Evolutionary conservation across 2,329 filamentous ascomycete species (phyloP).

Genomic region (Aspergillus phoenicis): DNA sequence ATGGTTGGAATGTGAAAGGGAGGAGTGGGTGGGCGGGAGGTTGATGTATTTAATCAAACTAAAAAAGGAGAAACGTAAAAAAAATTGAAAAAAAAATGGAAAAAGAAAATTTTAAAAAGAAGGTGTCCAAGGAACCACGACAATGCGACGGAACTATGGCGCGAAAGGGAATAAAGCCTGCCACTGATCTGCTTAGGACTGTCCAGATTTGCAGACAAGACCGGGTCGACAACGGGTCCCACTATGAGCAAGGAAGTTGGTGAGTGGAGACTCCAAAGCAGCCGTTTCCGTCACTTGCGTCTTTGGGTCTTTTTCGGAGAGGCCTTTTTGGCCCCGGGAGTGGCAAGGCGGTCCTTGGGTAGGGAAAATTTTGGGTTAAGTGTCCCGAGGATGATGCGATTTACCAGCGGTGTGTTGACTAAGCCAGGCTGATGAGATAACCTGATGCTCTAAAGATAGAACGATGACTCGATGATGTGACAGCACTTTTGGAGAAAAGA

Average conservation of each 20-base stretch:
- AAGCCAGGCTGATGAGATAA: slow-evolving; percentile 16
- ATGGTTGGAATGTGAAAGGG: background rate
- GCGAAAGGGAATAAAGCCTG: slow-evolving; percentile 20
- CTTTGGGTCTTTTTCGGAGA: slow-evolving; percentile 15
- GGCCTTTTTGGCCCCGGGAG: slow-evolving; percentile 13
- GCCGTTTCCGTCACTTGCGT: slow-evolving; percentile 34
- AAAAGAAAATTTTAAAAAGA: slow-evolving; percentile 12
- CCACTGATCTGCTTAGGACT: slow-evolving; percentile 35
- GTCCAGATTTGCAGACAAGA: slow-evolving; percentile 51
- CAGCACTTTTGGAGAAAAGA: background rate
- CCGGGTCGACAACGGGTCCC: slow-evolving; percentile 47
- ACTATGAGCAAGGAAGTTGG: slow-evolving; percentile 19
- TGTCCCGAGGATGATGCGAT: slow-evolving; percentile 19
- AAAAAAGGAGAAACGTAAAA: slow-evolving; percentile 13
- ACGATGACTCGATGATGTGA: background rate
- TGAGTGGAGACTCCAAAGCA: slow-evolving; percentile 17
- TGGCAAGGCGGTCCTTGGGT: slow-evolving; percentile 23
- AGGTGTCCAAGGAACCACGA: slow-evolving; percentile 24
- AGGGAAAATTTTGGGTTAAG: background rate
- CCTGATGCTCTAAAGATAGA: slow-evolving; percentile 8
- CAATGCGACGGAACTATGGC: slow-evolving; percentile 19
- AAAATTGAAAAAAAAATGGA: slow-evolving; percentile 11
- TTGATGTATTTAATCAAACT: slow-evolving; percentile 8
- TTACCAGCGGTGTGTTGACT: slow-evolving; percentile 22
- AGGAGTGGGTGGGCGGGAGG: slow-evolving; percentile 7